These are phyloP conservation scores for Aspergillus quadricinctus DNA, from an alignment of 2,329 filamentous ascomycete genomes.

Conservation along the genomic window DNA sequence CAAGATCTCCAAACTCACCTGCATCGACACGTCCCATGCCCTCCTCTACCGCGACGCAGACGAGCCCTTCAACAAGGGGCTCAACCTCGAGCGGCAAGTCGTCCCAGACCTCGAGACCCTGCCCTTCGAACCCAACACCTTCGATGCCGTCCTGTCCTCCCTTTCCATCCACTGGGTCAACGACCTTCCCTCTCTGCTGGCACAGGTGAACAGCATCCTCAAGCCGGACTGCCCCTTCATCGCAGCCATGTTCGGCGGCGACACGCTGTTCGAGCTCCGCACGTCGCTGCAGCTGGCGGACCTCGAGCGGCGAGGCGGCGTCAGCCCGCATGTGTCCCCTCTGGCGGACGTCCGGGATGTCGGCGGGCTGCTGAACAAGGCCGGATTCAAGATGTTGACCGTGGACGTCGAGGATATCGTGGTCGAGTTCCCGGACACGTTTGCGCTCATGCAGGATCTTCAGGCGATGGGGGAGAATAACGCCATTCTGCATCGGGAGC, in stretches of 20 bases:
- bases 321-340: constrained; percentile 85
- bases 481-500: constrained; percentile 78
- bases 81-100: constrained; percentile 70
- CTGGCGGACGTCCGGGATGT: constrained; percentile 89
- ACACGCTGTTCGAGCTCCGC: constrained; percentile 88
- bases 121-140: constrained; percentile 70
- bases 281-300: constrained; percentile 91
- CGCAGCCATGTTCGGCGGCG: constrained; percentile 93
- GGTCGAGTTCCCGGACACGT: constrained; percentile 86
- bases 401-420: constrained; percentile 97
- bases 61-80: constrained; percentile 62
- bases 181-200: constrained; percentile 78
- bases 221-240: constrained; percentile 91
- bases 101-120: constrained; percentile 64
- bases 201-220: constrained; percentile 78
- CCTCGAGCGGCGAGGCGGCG: constrained; percentile 82
- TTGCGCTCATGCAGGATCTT: constrained; percentile 87
- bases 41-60: constrained; percentile 74
- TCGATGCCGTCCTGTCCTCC: constrained; percentile 86
- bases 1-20: constrained; percentile 69
- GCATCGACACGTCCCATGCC: constrained; percentile 72
- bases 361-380: constrained; percentile 77
- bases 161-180: constrained; percentile 97
- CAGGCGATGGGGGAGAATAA: constrained; percentile 97
- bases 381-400: constrained; percentile 92